Evolutionary conservation across 805 yeast genomes (phyloP).

Genomic region (Ogataea minuta): DNA sequence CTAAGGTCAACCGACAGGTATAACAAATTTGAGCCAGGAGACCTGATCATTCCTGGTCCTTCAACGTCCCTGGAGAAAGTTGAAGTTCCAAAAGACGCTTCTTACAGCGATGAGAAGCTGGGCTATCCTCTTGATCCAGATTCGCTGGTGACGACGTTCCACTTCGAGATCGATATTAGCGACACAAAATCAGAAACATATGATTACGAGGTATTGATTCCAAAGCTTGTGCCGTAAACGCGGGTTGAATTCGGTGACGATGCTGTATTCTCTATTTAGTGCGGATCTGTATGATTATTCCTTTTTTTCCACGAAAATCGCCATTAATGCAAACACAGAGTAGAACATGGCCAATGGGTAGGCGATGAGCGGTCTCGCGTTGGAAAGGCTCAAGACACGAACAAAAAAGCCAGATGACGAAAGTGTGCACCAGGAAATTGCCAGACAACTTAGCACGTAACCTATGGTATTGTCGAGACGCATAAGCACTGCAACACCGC

Average conservation of each 20-base stretch:
- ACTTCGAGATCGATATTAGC: conserved; percentile 62
- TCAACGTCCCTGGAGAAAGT: conserved; percentile 21
- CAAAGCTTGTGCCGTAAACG: too few species aligned
- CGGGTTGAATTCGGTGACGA: conserved; percentile 4
- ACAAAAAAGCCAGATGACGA: conserved; percentile 93
- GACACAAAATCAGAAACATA: conserved; percentile 51
- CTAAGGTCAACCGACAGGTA: conserved; percentile 18
- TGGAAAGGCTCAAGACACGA: conserved; percentile 74
- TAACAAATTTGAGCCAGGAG: conserved; percentile 20
- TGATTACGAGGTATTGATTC: conserved; percentile 70
- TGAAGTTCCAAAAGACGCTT: conserved; percentile 4
- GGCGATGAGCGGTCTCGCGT: conserved; percentile 87
- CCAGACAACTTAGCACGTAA: conserved; percentile 60
- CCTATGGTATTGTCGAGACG: conserved; percentile 74
- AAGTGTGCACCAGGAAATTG: conserved; percentile 87
- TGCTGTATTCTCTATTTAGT: conserved; percentile 10
- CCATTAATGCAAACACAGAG: conserved; percentile 93
- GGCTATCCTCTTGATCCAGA: conserved; percentile 56
- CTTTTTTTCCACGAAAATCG: conserved; percentile 58
- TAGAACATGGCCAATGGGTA: conserved; percentile 91
- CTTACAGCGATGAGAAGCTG: conserved; percentile 22
- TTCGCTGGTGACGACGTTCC: conserved; percentile 66
- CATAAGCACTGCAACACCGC: conserved; percentile 66
- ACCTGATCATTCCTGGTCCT: conserved; percentile 44
- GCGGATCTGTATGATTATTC: conserved; percentile 12